These are phyloP conservation scores for Wickerhamiella bombiphila DNA, from an alignment of 805 yeast species.

Conservation along the genomic window DNA sequence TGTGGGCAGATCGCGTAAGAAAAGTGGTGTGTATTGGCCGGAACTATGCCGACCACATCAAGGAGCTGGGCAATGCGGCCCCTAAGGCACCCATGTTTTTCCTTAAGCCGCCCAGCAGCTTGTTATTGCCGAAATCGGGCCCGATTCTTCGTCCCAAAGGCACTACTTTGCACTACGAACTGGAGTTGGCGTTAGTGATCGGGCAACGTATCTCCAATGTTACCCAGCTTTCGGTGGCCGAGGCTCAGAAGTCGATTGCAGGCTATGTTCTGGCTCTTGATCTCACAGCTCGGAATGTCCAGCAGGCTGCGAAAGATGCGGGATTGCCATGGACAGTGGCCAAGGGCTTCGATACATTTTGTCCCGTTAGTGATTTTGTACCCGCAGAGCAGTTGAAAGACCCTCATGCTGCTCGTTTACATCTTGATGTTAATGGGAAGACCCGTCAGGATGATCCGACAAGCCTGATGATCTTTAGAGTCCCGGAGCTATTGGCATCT, in stretches of 20 bases:
- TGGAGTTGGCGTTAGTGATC: conserved; percentile 73
- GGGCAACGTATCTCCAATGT: conserved; percentile 49
- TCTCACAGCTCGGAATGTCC: conserved; percentile 91
- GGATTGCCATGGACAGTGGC: conserved; percentile 96
- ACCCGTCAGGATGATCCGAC: conserved; percentile 59
- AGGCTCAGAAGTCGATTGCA: conserved; percentile 63
- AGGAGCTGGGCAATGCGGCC: conserved; percentile 66
- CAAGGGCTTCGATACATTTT: conserved; percentile 91
- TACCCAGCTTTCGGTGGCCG: conserved; percentile 38
- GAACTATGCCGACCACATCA: conserved; percentile 91
- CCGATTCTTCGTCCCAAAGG: conserved; percentile 77
- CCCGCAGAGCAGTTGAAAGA: conserved; percentile 51
- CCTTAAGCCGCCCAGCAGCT: conserved; percentile 72
- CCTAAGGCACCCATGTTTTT: conserved; percentile 89
- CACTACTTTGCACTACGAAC: conserved; percentile 74
- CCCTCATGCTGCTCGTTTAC: conserved; percentile 55
- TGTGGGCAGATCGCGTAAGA: conserved; percentile 17
- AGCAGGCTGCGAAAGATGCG: conserved; percentile 81
- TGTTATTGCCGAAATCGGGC: conserved; percentile 51
- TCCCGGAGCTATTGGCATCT: conserved; percentile 62
- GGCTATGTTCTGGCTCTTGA: conserved; percentile 88
- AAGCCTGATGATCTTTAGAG: conserved; percentile 72
- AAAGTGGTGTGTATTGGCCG: conserved; percentile 93
- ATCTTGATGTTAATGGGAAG: conserved; percentile 55
- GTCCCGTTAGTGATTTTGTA: conserved; percentile 69